These are phyloP conservation scores for Globisporangium cylindrosporum DNA, from an alignment of 352 stramenopile genomes.

Conservation along the genomic window DNA sequence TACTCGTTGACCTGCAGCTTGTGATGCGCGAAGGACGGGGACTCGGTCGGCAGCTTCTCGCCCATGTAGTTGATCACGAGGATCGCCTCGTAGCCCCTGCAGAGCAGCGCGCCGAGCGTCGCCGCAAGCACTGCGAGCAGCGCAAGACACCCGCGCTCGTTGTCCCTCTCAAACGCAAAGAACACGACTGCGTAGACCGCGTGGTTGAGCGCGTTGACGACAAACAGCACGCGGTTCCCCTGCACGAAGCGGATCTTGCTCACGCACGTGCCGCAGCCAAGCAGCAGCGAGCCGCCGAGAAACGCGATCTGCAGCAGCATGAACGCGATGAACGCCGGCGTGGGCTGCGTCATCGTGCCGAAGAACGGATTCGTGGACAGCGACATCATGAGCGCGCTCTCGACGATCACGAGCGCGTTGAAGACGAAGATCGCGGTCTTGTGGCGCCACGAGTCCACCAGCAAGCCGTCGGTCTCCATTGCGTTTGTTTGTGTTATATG, in stretches of 20 bases:
- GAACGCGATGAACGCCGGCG: constrained; percentile 29
- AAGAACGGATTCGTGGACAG: constrained; percentile 36
- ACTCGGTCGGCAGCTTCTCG: constrained; percentile 26
- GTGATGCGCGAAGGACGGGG: constrained; percentile 20
- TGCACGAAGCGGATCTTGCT: constrained; percentile 24
- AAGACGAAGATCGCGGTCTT: constrained; percentile 31
- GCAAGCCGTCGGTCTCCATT: not conserved
- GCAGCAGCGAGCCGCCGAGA: constrained; percentile 23
- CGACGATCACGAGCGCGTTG: constrained; percentile 26
- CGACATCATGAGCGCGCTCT: constrained; percentile 31
- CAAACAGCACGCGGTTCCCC: constrained; percentile 26
- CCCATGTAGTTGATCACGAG: constrained; percentile 18
- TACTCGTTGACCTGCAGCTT: constrained; percentile 1
- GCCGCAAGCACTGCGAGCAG: constrained; percentile 16
- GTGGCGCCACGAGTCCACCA: constrained; percentile 23
- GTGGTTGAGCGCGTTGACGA: constrained; percentile 23
- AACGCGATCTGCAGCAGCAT: constrained; percentile 34
- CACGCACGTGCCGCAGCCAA: constrained; percentile 27
- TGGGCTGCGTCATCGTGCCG: constrained; percentile 24
- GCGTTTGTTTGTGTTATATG: not conserved
- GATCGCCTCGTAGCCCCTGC: constrained; percentile 19
- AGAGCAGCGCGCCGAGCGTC: constrained; percentile 28
- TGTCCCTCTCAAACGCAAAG: constrained; percentile 18
- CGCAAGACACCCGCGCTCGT: constrained; percentile 4
- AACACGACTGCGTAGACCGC: constrained; percentile 22